phyloP scores from a whole-genome alignment of 2,329 filamentous ascomycete genomes.

The Incumbomyces lentus region DNA sequence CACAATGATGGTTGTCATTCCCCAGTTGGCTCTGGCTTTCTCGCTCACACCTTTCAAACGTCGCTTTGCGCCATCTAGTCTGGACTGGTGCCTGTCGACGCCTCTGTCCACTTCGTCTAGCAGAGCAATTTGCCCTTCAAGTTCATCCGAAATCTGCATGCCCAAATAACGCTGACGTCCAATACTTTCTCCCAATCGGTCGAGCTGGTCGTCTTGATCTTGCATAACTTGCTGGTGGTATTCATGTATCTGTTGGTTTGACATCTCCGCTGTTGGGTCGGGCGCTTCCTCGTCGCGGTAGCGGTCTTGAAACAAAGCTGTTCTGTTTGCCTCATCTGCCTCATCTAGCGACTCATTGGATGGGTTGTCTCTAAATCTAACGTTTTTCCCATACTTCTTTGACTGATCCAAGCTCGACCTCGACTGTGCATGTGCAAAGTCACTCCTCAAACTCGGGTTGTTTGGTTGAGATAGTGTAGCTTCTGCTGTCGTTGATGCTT shows the following conservation, averaged over 20 bases:
- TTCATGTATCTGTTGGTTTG: slow-evolving; percentile 75
- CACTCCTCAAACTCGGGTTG: slow-evolving; percentile 49
- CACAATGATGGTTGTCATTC: slow-evolving; percentile 69
- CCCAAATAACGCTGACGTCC: slow-evolving; percentile 81
- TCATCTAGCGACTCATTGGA: slow-evolving; percentile 28
- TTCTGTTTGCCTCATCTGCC: slow-evolving; percentile 45
- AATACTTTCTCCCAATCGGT: slow-evolving; percentile 74
- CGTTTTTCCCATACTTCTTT: slow-evolving; percentile 50
- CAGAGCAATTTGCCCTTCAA: slow-evolving; percentile 80
- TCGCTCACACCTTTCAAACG: slow-evolving; percentile 61
- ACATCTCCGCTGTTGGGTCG: slow-evolving; percentile 52
- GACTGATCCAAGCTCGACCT: slow-evolving; percentile 24
- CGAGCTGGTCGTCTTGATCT: slow-evolving; percentile 93
- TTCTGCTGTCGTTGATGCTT: slow-evolving; percentile 38
- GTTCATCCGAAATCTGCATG: slow-evolving; percentile 92
- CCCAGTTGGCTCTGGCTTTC: slow-evolving; percentile 74
- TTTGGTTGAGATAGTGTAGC: slow-evolving; percentile 51
- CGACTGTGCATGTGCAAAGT: slow-evolving; percentile 54
- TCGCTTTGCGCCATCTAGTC: slow-evolving; percentile 64
- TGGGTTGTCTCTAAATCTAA: slow-evolving; percentile 69
- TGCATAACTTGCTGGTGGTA: slow-evolving; percentile 71
- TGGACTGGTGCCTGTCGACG: slow-evolving; percentile 68
- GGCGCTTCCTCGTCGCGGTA: slow-evolving; percentile 40
- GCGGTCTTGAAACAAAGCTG: slow-evolving; percentile 46
- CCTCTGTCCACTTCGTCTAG: slow-evolving; percentile 79